A percentile compares a stretch with the other conserved stretches of the same genome.
Conservation (phyloP, 1,139 yeast species). For the Suhomyces bribrorum region DNA sequence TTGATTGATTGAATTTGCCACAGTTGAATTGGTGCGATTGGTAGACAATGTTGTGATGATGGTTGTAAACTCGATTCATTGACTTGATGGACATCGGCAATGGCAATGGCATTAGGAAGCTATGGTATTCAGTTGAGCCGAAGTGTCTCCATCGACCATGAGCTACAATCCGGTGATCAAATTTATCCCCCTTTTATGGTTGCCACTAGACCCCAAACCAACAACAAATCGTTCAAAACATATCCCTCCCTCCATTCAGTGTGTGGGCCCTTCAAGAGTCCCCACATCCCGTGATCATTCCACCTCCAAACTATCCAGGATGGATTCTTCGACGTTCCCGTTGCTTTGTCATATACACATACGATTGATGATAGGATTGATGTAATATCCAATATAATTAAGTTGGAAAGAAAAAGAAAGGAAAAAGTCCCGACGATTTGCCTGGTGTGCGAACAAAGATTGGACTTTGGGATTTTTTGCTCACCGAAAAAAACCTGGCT, state of each 20-base stretch:
- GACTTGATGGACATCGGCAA: too few species aligned
- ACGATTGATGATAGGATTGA: conserved; percentile 13
- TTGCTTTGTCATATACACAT: conserved; percentile 3
- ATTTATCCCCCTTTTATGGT: too few species aligned
- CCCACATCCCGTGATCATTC: too few species aligned
- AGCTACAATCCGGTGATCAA: too few species aligned
- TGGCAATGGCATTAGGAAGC: too few species aligned
- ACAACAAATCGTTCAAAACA: background rate
- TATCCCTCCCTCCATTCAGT: too few species aligned
- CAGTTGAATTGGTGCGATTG: background rate
- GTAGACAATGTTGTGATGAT: conserved; percentile 2
- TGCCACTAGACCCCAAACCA: background rate
- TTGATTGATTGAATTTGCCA: conserved; percentile 6
- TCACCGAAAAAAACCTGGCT: conserved; percentile 6
- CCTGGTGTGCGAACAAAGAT: conserved; percentile 11
- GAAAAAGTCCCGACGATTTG: conserved; percentile 13
- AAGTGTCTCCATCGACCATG: too few species aligned
- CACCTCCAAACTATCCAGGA: background rate
- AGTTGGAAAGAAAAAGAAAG: conserved; percentile 12
- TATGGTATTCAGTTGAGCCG: too few species aligned
- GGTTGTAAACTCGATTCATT: conserved; percentile 3
- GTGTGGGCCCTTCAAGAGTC: too few species aligned
- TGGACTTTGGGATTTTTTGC: conserved; percentile 10
- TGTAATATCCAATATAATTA: conserved; percentile 9
- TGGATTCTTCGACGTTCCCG: background rate